Percentiles rank a stretch among this genome's conserved stretches.
These are phyloP conservation scores for Fusarium chuoi DNA, from an alignment of 2,329 filamentous ascomycete species.

Conservation along the genomic window DNA sequence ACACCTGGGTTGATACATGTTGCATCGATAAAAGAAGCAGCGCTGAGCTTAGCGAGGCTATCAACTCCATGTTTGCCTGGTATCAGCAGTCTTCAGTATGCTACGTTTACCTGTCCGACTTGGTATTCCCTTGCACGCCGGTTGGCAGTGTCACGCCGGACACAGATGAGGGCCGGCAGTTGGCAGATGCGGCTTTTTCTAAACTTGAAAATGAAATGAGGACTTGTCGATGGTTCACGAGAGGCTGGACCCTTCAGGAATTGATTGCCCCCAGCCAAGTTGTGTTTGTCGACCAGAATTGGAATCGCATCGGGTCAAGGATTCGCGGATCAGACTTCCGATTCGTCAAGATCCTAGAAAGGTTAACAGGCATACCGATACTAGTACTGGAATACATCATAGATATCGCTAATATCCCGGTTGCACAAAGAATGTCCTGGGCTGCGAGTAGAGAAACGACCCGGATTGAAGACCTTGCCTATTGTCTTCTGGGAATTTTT, in stretches of 20 bases:
- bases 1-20: not conserved
- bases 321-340: fast-evolving
- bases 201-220: not conserved
- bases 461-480: not conserved
- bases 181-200: not conserved
- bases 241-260: not conserved
- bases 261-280: not conserved
- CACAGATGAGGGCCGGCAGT: not conserved
- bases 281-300: not conserved
- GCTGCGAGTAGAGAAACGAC: fast-evolving
- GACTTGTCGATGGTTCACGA: not conserved
- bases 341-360: not conserved
- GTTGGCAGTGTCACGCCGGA: fast-evolving
- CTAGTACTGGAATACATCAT: fast-evolving
- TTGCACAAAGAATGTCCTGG: not conserved
- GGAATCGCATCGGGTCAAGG: not conserved
- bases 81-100: not conserved
- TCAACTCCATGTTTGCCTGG: not conserved
- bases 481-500: not conserved
- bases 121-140: not conserved
- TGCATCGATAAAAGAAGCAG: not conserved
- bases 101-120: not conserved
- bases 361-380: not conserved
- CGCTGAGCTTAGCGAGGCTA: not conserved
- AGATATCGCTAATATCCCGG: not conserved